Conservation (phyloP, 2,329 filamentous ascomycete species). For the Colletotrichum chlorophyti region DNA sequence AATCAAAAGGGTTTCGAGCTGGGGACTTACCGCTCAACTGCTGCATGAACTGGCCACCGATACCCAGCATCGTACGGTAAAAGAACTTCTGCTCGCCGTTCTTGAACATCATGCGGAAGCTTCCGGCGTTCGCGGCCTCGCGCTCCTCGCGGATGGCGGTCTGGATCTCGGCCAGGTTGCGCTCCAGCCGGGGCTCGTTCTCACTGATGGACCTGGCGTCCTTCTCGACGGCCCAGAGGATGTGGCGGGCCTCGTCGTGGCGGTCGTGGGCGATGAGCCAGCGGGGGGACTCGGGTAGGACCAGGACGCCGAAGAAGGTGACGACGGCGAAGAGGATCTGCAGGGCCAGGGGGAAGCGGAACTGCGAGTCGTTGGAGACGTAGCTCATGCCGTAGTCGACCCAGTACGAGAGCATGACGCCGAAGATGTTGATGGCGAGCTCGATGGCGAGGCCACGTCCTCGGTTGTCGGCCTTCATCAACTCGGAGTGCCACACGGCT, state of each 20-base stretch:
- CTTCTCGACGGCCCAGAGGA: slow-evolving; percentile 39
- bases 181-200: slow-evolving; percentile 35
- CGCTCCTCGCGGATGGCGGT: slow-evolving; percentile 47
- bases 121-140: slow-evolving; percentile 40
- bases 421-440: slow-evolving; percentile 46
- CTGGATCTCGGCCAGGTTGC: slow-evolving; percentile 44
- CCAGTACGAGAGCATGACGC: slow-evolving; percentile 43
- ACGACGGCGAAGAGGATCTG: slow-evolving; percentile 50
- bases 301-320: slow-evolving; percentile 38
- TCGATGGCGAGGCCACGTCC: slow-evolving; percentile 41
- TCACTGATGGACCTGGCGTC: slow-evolving; percentile 35
- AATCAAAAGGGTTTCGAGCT: no score
- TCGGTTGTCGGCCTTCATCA: slow-evolving; percentile 46
- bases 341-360: slow-evolving; percentile 53
- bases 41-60: slow-evolving; percentile 54
- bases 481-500: slow-evolving; percentile 50
- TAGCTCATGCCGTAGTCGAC: slow-evolving; percentile 47
- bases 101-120: slow-evolving; percentile 44
- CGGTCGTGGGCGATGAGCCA: slow-evolving; percentile 56
- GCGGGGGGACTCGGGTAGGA: slow-evolving; percentile 52
- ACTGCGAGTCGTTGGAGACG: slow-evolving; percentile 43
- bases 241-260: slow-evolving; percentile 48
- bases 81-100: slow-evolving; percentile 50
- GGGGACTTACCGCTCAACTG: slow-evolving; percentile 41
- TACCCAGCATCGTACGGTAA: slow-evolving; percentile 47